A percentile compares a stretch with the other conserved stretches of the same genome.
These are phyloP conservation scores for Leccinum griseonigrum DNA, from an alignment of 1,284 basidiomycete species.

Conservation along the genomic window DNA sequence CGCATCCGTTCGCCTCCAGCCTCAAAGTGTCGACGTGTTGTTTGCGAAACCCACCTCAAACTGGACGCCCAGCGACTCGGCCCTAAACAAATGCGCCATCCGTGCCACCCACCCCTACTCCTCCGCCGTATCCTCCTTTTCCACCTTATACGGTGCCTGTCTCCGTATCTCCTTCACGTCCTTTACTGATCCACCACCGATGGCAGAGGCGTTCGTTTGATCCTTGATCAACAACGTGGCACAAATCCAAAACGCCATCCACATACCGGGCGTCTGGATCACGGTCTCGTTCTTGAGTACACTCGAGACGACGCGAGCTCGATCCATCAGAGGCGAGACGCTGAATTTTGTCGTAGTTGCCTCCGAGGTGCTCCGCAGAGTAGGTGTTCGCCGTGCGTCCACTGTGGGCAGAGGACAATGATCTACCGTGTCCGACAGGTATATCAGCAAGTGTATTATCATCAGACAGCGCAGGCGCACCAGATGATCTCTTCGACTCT, in stretches of 20 bases:
- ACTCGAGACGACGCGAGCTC: slow-evolving; percentile 65
- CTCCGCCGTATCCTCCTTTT: too few species aligned
- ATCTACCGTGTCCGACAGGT: slow-evolving; percentile 40
- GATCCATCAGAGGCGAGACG: slow-evolving; percentile 43
- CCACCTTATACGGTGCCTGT: too few species aligned
- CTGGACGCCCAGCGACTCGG: slow-evolving; percentile 81
- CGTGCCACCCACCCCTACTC: slow-evolving; percentile 91
- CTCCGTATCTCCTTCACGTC: too few species aligned
- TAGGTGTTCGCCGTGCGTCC: slow-evolving; percentile 63
- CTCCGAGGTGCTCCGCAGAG: slow-evolving; percentile 60
- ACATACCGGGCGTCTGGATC: slow-evolving; percentile 91
- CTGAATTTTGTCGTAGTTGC: slow-evolving; percentile 65
- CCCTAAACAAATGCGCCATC: slow-evolving; percentile 91
- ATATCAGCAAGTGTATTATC: slow-evolving; percentile 10
- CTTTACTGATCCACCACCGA: too few species aligned
- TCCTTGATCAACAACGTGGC: slow-evolving; percentile 57
- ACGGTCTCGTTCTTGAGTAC: slow-evolving; percentile 94
- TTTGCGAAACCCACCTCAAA: slow-evolving; percentile 80
- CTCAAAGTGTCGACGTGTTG: slow-evolving; percentile 83
- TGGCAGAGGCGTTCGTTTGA: too few species aligned
- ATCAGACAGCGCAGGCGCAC: slow-evolving; percentile 27
- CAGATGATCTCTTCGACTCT: slow-evolving; percentile 43
- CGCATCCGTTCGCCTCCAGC: slow-evolving; percentile 92
- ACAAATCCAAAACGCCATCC: slow-evolving; percentile 86
- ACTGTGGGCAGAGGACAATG: slow-evolving; percentile 49